Base-by-base conservation (phyloP, 2,329 filamentous ascomycete species). In the Amesomyces nigricolor region DNA sequence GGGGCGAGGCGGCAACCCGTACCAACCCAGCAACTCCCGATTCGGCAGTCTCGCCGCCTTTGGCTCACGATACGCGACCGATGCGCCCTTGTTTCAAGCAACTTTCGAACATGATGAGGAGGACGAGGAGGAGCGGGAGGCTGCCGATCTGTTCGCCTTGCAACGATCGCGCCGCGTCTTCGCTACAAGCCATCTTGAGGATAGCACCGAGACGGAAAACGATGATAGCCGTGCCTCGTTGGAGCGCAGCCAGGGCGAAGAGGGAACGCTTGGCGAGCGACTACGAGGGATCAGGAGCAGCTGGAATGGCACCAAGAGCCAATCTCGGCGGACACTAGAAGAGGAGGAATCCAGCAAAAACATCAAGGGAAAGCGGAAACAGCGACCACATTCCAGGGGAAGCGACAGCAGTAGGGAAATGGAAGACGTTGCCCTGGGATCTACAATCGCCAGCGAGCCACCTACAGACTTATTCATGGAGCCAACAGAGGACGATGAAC, bases 71-170 rank as follows among this genome's bases (percentile, higher is more conserved):
- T 85, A 88, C 58, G 77, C 83, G 44, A 77, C 78, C 56, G 88
- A 91, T 63, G 91, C 92, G 9, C 94, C 94, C 53, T 78, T 99
- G n/a, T 97, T 99, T 71, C 91, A 94, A 71, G 95, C 90, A 66
- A 86, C 89, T 4, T 82, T 91, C 14, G 91, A 96, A 61, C 85
- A 88, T 59, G 91, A 96, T 71, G 89, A 95, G 67, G 91, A 96
- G 61, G 92, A 97, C 59, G 91, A 94, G 68, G 87, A 89, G 64
- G 91, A 96, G 71, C 78, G 91, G 52, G 92, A 97, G 67, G 89
- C 92, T 35, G 91, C 91, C n/a, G 94, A 97, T 71, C 85, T 94
- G 62, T 95, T 91, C 71, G 92, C 92, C 5, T 76, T 99, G 55
- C 91, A 97, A 71, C 82, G 87, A 63, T 97, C 92, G 62, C 82